Conservation (phyloP, 495 filamentous ascomycete species). For the Neurospora sp. region DNA sequence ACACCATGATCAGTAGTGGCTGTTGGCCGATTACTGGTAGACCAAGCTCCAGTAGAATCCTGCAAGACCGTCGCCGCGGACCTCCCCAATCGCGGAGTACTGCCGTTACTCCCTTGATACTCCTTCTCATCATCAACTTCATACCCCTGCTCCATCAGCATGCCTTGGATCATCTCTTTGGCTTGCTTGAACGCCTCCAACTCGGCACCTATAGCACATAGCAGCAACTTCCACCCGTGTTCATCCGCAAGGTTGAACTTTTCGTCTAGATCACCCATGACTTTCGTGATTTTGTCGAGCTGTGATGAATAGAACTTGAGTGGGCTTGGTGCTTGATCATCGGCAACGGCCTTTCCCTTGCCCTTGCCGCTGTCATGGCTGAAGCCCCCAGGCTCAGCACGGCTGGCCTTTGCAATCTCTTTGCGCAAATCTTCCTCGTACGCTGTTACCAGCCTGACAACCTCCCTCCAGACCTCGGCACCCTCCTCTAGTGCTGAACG, state of each 20-base stretch:
- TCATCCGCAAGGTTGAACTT: slow-evolving; percentile 50
- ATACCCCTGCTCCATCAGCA: slow-evolving; percentile 4
- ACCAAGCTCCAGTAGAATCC: background rate
- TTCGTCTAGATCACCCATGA: slow-evolving; percentile 48
- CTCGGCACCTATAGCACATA: slow-evolving; percentile 84
- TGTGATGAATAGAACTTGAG: slow-evolving; percentile 20
- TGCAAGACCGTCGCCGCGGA: slow-evolving; percentile 3
- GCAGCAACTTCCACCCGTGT: slow-evolving; percentile 74
- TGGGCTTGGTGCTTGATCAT: slow-evolving; percentile 25
- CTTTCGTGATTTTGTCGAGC: slow-evolving; percentile 45
- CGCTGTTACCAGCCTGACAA: slow-evolving; percentile 48
- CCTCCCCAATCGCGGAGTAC: slow-evolving; percentile 11
- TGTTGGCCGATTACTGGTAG: background rate
- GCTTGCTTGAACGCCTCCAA: slow-evolving; percentile 72
- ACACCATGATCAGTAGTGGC: background rate
- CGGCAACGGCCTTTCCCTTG: slow-evolving; percentile 7
- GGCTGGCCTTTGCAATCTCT: slow-evolving; percentile 35
- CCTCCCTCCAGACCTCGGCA: slow-evolving; percentile 66
- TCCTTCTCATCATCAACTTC: slow-evolving; percentile 7
- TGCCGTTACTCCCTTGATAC: background rate
- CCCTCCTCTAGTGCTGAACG: slow-evolving; percentile 75
- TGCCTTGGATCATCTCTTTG: slow-evolving; percentile 45
- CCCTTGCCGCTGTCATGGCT: slow-evolving; percentile 12
- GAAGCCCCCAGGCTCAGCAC: slow-evolving; percentile 4
- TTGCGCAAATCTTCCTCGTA: slow-evolving; percentile 58